Percentiles rank a stretch among this genome's conserved stretches.
Evolutionary conservation across 2,329 filamentous ascomycete genomes (phyloP).

Genomic region (Beauveria sp.): DNA sequence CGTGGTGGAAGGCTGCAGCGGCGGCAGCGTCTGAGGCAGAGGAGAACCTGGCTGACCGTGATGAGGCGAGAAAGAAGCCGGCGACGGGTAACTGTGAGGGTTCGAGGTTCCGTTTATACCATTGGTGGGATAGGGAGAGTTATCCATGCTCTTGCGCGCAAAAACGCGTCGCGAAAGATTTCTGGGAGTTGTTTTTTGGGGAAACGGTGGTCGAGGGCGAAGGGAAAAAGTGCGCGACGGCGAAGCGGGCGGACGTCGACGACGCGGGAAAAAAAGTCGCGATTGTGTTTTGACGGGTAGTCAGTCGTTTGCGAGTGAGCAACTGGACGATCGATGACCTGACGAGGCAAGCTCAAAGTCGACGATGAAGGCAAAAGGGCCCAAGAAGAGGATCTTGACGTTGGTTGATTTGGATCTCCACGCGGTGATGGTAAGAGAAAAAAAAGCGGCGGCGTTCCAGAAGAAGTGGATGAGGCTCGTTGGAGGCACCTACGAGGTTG

Average conservation of each 20-base stretch:
- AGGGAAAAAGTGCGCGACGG: not conserved
- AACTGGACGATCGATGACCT: not conserved
- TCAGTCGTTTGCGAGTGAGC: not conserved
- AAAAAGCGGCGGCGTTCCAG: slow-evolving; percentile 13
- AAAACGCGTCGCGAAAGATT: slow-evolving; percentile 25
- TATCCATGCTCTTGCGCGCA: slow-evolving; percentile 44
- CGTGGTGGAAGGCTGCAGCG: slow-evolving; percentile 41
- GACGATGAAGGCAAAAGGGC: not conserved
- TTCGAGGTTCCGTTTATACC: slow-evolving; percentile 47
- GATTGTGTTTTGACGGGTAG: not conserved
- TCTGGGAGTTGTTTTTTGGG: slow-evolving; percentile 15
- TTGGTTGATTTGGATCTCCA: slow-evolving; percentile 8
- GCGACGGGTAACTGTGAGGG: slow-evolving; percentile 42
- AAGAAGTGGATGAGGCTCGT: slow-evolving; percentile 13
- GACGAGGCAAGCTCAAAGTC: not conserved
- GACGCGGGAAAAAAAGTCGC: not conserved
- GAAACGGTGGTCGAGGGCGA: slow-evolving; percentile 9
- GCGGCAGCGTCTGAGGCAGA: slow-evolving; percentile 47
- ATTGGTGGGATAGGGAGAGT: slow-evolving; percentile 47
- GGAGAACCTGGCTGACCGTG: slow-evolving; percentile 41
- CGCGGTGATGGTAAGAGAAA: slow-evolving; percentile 7
- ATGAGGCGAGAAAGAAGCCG: slow-evolving; percentile 44
- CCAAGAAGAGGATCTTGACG: slow-evolving; percentile 5
- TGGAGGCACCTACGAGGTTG: slow-evolving; percentile 11
- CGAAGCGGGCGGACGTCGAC: slow-evolving; percentile 1